Percentiles rank a stretch among this genome's conserved stretches.
phyloP scores from a whole-genome alignment of 2,329 filamentous ascomycete genomes.

The Passalora sequoiae region DNA sequence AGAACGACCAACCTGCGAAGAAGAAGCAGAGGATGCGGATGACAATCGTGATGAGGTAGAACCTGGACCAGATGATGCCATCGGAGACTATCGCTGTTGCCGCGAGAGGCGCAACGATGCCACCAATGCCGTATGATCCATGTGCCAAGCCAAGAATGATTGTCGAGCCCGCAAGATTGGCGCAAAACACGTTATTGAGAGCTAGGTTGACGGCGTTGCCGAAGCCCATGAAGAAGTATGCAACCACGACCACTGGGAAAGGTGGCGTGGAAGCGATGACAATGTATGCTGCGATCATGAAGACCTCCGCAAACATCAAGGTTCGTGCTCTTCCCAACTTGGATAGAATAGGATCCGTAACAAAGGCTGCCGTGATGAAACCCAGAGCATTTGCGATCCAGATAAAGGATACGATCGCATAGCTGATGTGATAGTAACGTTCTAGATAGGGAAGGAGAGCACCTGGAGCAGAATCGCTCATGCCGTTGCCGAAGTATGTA shows the following conservation, averaged over 20 bases:
- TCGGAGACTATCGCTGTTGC: constrained; percentile 67
- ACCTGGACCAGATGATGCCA: constrained; percentile 61
- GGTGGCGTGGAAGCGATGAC: constrained; percentile 64
- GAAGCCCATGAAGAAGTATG: constrained; percentile 57
- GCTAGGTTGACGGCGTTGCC: constrained; percentile 50
- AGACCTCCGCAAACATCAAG: constrained; percentile 53
- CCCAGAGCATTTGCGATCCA: constrained; percentile 52
- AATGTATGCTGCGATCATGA: constrained; percentile 59
- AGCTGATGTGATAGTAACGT: constrained; percentile 67
- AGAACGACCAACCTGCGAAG: constrained; percentile 63
- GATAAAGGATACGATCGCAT: constrained; percentile 73
- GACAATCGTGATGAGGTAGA: constrained; percentile 63
- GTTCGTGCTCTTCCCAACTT: constrained; percentile 62
- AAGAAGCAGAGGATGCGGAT: constrained; percentile 54
- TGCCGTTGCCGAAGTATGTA: constrained; percentile 62
- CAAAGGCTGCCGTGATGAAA: constrained; percentile 67
- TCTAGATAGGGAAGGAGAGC: constrained; percentile 79
- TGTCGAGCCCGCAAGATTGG: constrained; percentile 49
- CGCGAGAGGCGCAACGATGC: constrained; percentile 61
- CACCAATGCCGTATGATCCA: constrained; percentile 53
- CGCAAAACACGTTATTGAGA: constrained; percentile 53
- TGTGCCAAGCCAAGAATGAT: constrained; percentile 58
- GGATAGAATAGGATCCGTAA: constrained; percentile 59
- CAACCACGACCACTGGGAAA: constrained; percentile 60
- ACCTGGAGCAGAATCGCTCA: constrained; percentile 66